These are phyloP conservation scores for Plasmodium relictum DNA, from an alignment of 169 alveolate genomes.

Conservation along the genomic window DNA sequence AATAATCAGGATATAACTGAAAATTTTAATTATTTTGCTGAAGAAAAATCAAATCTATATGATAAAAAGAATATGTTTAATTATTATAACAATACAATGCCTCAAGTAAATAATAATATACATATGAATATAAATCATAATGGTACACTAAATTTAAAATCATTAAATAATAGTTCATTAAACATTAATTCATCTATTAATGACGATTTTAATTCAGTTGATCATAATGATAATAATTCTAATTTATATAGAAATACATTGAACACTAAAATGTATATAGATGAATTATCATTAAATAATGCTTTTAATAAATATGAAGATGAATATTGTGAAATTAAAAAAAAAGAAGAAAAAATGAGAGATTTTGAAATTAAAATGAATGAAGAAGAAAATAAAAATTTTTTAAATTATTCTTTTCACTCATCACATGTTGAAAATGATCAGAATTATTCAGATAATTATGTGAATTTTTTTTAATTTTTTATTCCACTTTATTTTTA, in stretches of 20 bases:
- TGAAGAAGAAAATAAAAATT: slow-evolving; percentile 19
- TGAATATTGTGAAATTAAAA: background rate
- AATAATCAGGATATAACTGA: background rate
- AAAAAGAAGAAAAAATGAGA: slow-evolving; percentile 15
- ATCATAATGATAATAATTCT: background rate
- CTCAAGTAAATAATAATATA: background rate
- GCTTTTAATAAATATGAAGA: slow-evolving; percentile 1
- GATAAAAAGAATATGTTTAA: background rate
- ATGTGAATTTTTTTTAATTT: slow-evolving; percentile 53
- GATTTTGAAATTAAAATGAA: background rate
- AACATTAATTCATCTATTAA: slow-evolving; percentile 4
- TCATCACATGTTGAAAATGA: slow-evolving; percentile 33
- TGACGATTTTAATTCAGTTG: background rate
- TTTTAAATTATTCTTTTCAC: slow-evolving; percentile 34
- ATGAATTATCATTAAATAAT: slow-evolving; percentile 12
- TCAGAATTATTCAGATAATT: slow-evolving; percentile 40
- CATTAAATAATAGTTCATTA: background rate
- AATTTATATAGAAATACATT: slow-evolving; percentile 5
- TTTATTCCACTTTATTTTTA: no score
- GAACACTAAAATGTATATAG: background rate
- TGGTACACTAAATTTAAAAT: background rate
- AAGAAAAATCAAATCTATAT: background rate
- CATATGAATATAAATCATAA: background rate
- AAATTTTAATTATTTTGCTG: background rate
- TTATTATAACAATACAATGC: slow-evolving; percentile 23